Base-by-base conservation (phyloP, 1,284 basidiomycete genomes). In the Pisolithus thermaeus region DNA sequence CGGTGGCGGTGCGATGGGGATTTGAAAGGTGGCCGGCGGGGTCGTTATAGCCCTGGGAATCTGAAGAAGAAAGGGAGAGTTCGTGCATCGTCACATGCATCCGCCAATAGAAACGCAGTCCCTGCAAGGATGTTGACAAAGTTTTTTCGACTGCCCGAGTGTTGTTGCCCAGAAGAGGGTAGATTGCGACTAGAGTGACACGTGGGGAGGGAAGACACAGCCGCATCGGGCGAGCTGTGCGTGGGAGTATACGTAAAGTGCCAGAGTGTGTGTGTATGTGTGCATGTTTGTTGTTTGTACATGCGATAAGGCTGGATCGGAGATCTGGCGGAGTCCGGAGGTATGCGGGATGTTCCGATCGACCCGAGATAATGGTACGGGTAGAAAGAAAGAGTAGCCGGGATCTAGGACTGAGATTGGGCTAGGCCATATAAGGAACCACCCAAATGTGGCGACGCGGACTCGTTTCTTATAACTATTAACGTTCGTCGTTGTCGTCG, bases 311-410 rank as follows among this genome's bases (percentile, higher is more conserved):
- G 22, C 50, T 38, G 27, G 47, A 65, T 67, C 66, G 66, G 54
- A 66, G 64, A 66, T 66, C 46, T 38, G 46, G 30, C 47, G 49
- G 52, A 35, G 44, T 46, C 55, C 53, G 55, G 55, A 56, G 55
- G 53, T 55, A 56, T 56, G 56, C 67, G 67, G 64, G 51, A 67
- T 66, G 58, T 69, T 63, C 66, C 64, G 67, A 27, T 36, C 49
- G 47, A 18, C 36, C 64, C 64, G 66, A 66, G 56, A 55, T 20
- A 70, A 46, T 49, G 64, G 64, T 56, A 68, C 65, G 56, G 61
- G 53, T 56, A 67, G 56, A 65, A 65, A 58, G 63, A 66, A 67
- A 64, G 64, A 64, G 63, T 68, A 68, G 64, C 64, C 64, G 68
- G 70, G 62, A 70, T 68, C 66, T 66, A 65, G 67, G 63, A 69